These are phyloP conservation scores for Funneliformis mosseae DNA, from an alignment of 192 early-diverging fungal species.

Conservation along the genomic window DNA sequence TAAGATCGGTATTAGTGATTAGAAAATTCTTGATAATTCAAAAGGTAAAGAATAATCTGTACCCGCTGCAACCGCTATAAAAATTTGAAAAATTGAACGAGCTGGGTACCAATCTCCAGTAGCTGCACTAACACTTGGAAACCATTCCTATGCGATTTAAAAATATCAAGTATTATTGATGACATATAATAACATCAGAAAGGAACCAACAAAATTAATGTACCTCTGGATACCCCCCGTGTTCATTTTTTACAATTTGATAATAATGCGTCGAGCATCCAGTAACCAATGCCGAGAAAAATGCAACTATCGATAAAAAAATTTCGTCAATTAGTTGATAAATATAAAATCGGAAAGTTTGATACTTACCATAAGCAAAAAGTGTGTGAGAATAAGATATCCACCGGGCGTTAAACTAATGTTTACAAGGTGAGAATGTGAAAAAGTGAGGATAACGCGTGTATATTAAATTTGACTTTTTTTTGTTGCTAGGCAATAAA, in stretches of 20 bases:
- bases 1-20: not conserved
- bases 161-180: not conserved
- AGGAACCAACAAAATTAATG: not conserved
- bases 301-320: constrained; percentile 54
- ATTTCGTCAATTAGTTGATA: constrained; percentile 2
- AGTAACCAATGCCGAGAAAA: constrained; percentile 64
- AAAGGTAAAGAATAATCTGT: not conserved
- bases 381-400: constrained; percentile 47
- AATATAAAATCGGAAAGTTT: not conserved
- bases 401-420: not conserved
- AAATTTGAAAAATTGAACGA: constrained; percentile 73
- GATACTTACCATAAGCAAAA: constrained; percentile 47
- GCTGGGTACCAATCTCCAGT: constrained; percentile 83
- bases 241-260: constrained; percentile 79
- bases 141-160: constrained; percentile 60
- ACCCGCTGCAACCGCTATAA: constrained; percentile 75
- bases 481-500: not conserved
- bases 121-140: constrained; percentile 79
- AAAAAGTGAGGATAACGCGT: no score
- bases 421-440: not conserved
- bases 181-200: not conserved
- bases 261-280: constrained; percentile 77
- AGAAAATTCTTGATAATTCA: not conserved
- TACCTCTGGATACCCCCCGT: constrained; percentile 77
- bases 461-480: not conserved